A percentile compares a stretch with the other conserved stretches of the same genome.
Conservation (phyloP, 495 filamentous ascomycete genomes). For the Emericellopsis terricola region DNA sequence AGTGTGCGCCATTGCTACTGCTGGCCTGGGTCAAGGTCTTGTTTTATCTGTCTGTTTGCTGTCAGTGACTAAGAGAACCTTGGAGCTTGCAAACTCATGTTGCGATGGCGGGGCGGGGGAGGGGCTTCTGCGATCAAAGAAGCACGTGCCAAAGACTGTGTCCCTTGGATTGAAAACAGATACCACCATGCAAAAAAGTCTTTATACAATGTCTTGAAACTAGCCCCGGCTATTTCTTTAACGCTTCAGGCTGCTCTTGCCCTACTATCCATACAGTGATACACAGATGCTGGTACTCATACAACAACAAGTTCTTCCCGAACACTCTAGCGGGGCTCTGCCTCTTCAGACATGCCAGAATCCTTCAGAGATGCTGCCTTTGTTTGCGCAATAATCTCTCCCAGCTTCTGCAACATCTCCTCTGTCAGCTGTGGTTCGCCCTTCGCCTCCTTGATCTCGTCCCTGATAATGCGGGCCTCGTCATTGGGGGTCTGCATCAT, state of each 20-base stretch:
- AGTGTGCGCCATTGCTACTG: constrained; percentile 13
- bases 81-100: not conserved
- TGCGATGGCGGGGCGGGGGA: not conserved
- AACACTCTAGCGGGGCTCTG: too few species aligned
- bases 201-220: too few species aligned
- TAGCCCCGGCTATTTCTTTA: too few species aligned
- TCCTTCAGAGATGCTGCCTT: constrained; percentile 17
- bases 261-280: too few species aligned
- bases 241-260: too few species aligned
- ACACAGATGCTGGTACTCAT: too few species aligned
- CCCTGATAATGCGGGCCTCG: constrained; percentile 27
- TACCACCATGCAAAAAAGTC: too few species aligned
- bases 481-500: constrained; percentile 35
- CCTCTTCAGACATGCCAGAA: constrained; percentile 6
- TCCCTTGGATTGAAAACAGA: too few species aligned
- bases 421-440: constrained; percentile 32
- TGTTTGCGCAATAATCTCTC: constrained; percentile 44
- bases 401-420: constrained; percentile 47
- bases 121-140: not conserved
- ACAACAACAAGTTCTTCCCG: too few species aligned
- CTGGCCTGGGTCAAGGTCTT: not conserved
- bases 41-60: too few species aligned
- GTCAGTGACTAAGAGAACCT: too few species aligned
- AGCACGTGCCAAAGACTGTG: too few species aligned
- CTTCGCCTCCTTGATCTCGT: constrained; percentile 20